These are phyloP conservation scores for Symbiodinium natans DNA, from an alignment of 73 alveolate species.

Conservation along the genomic window DNA sequence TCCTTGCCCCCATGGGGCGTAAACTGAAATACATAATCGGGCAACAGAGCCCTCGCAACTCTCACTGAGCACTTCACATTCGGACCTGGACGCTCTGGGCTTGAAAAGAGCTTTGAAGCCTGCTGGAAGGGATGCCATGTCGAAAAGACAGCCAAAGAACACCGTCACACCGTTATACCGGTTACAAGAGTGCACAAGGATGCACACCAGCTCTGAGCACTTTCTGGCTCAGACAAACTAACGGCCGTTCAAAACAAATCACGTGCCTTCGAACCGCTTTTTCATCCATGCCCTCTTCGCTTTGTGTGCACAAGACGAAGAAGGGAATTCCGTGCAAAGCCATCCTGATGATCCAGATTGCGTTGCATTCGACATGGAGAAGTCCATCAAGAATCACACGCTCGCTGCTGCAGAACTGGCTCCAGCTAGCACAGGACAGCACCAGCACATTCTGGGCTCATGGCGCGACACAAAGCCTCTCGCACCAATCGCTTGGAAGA, in stretches of 20 bases:
- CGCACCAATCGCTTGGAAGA: not conserved
- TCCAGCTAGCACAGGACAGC: not conserved
- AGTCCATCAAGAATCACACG: too few species aligned
- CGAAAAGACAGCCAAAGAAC: not conserved
- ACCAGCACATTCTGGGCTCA: not conserved
- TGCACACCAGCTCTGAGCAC: not conserved
- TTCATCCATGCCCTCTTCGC: slow-evolving; percentile 85
- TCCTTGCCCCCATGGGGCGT: too few species aligned
- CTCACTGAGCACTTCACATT: not conserved
- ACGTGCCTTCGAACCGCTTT: slow-evolving; percentile 70
- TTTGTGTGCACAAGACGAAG: slow-evolving; percentile 91
- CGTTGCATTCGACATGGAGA: too few species aligned
- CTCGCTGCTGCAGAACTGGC: too few species aligned
- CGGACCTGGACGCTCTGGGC: slow-evolving; percentile 85
- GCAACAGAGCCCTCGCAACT: too few species aligned
- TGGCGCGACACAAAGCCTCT: not conserved
- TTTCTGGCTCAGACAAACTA: not conserved
- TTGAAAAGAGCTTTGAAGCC: slow-evolving; percentile 82
- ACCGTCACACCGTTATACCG: not conserved
- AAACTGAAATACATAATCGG: too few species aligned
- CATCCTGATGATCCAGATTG: slow-evolving; percentile 74
- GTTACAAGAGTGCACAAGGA: not conserved
- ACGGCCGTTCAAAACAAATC: too few species aligned
- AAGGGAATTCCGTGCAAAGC: slow-evolving; percentile 93
- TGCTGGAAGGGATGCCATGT: not conserved